Evolutionary conservation across 768 basidiomycete genomes (phyloP).

Genomic region (Kwoniella europaea): DNA sequence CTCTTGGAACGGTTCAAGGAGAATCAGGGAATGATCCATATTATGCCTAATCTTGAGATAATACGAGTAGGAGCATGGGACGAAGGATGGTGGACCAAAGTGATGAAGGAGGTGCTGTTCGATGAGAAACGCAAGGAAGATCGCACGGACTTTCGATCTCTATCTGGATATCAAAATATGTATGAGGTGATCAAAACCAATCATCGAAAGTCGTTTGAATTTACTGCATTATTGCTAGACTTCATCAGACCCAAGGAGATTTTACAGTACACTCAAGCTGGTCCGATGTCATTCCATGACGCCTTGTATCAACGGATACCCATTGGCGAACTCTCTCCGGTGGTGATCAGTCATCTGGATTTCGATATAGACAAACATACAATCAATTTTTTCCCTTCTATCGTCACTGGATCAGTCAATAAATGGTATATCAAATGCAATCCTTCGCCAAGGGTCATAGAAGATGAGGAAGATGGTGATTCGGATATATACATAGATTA

Average conservation of each 20-base stretch:
- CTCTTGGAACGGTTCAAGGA: neutral
- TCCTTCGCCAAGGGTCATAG: neutral
- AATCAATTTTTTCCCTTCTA: neutral
- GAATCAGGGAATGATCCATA: neutral
- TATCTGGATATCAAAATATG: neutral
- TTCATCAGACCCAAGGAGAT: neutral
- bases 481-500: neutral
- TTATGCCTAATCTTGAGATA: neutral
- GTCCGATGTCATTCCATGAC: neutral
- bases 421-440: neutral
- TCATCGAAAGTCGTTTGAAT: neutral
- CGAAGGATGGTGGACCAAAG: neutral
- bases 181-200: neutral
- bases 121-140: neutral
- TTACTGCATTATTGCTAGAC: neutral
- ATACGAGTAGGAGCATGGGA: neutral
- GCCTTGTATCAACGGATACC: neutral
- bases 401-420: neutral
- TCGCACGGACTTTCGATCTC: neutral
- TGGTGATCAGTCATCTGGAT: neutral
- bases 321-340: neutral
- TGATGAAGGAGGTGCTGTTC: neutral
- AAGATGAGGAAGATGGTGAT: neutral
- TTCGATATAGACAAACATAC: neutral
- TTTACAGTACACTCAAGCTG: neutral